Conservation (phyloP, 257 asterid species). For the Verbascum thapsus region DNA sequence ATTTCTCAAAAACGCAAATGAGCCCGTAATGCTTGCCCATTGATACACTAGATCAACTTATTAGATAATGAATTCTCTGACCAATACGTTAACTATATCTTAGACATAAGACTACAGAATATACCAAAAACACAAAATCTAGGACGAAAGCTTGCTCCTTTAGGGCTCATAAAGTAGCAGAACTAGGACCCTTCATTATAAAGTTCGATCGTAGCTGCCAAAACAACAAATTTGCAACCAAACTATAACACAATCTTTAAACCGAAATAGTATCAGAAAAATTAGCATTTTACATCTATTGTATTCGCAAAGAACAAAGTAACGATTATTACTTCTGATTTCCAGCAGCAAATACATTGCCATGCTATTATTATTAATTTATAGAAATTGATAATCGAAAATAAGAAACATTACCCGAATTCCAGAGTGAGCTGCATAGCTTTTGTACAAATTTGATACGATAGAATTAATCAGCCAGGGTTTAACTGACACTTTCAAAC, state of each 20-base stretch:
- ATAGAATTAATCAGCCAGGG: too few relatives aligned
- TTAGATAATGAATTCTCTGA: neutral
- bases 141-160: neutral
- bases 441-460: neutral
- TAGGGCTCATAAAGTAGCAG: conserved; percentile 4
- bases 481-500: too few relatives aligned
- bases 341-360: neutral
- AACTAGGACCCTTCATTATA: conserved; percentile 4
- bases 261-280: too few relatives aligned
- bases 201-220: neutral
- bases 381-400: neutral
- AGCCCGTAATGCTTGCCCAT: neutral
- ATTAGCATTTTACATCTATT: too few relatives aligned
- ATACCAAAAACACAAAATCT: conserved; percentile 1
- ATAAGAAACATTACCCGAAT: conserved; percentile 61
- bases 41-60: neutral
- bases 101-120: neutral
- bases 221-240: neutral
- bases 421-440: conserved; percentile 82
- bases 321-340: neutral
- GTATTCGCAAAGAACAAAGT: too few relatives aligned
- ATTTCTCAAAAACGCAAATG: neutral
- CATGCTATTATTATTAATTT: too few relatives aligned
- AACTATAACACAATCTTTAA: too few relatives aligned
- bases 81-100: neutral